Conservation (phyloP, 768 basidiomycete species). For the Boletus speciosus region DNA sequence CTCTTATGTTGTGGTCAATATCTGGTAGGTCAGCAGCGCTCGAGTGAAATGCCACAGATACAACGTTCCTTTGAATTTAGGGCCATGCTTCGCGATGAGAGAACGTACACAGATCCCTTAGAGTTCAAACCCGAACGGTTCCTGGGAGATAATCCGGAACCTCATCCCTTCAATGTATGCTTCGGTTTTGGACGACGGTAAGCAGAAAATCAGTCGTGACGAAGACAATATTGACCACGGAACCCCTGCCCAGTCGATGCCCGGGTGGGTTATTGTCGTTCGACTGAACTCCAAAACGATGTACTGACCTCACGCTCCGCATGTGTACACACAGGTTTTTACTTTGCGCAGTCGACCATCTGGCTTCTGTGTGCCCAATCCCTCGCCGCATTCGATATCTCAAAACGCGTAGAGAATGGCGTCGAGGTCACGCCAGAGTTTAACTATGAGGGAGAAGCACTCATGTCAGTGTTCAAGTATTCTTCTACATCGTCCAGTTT, state of each 20-base stretch:
- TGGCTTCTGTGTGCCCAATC: conserved; percentile 30
- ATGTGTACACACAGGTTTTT: too few relatives aligned
- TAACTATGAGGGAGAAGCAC: conserved; percentile 21
- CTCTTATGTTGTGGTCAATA: conserved; percentile 16
- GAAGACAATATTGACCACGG: too few relatives aligned
- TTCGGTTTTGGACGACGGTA: conserved; percentile 23
- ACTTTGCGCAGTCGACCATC: conserved; percentile 23
- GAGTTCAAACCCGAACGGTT: conserved; percentile 26
- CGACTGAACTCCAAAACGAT: too few relatives aligned
- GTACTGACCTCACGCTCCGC: too few relatives aligned
- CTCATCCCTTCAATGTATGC: conserved; percentile 7
- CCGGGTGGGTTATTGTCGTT: too few relatives aligned
- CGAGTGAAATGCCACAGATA: too few relatives aligned
- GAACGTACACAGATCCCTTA: conserved; percentile 14
- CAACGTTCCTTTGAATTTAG: too few relatives aligned
- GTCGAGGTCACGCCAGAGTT: conserved; percentile 43
- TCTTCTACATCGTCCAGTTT: background rate
- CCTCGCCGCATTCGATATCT: conserved; percentile 44
- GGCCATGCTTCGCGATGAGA: conserved; percentile 19
- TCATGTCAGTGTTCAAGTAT: conserved; percentile 2
- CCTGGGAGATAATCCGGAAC: conserved; percentile 15
- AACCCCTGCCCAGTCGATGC: too few relatives aligned
- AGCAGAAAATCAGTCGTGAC: background rate
- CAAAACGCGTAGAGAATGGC: conserved; percentile 38
- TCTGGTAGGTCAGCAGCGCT: conserved; percentile 6